Percentiles rank a stretch among this genome's conserved stretches.
phyloP scores from a whole-genome alignment of 2,329 filamentous ascomycete species.

The Biscogniauxia mediterranea region DNA sequence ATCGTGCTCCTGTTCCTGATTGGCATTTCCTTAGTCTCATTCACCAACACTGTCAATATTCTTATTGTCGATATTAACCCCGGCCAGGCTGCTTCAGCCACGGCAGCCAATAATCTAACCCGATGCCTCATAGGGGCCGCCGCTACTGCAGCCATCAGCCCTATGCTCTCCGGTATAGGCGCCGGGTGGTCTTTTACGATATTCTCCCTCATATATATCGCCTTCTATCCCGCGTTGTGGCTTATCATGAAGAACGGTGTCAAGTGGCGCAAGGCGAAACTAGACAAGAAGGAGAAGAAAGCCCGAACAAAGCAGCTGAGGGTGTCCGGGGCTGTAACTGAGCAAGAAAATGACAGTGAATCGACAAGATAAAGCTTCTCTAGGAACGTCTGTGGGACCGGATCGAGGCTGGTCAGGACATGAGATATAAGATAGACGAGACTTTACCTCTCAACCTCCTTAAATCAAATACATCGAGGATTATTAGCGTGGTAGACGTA shows the following conservation, averaged over 20 bases:
- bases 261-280: slow-evolving; percentile 27
- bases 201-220: slow-evolving; percentile 31
- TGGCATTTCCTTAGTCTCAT: slow-evolving; percentile 37
- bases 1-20: slow-evolving; percentile 37
- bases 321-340: not conserved
- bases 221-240: slow-evolving; percentile 32
- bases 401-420: too few species aligned
- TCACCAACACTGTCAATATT: slow-evolving; percentile 42
- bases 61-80: slow-evolving; percentile 47
- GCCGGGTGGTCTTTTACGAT: slow-evolving; percentile 42
- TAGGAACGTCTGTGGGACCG: too few species aligned
- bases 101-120: slow-evolving; percentile 45
- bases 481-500: too few species aligned
- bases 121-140: slow-evolving; percentile 44
- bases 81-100: slow-evolving; percentile 40
- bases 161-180: slow-evolving; percentile 42
- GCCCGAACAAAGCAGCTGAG: slow-evolving; percentile 1
- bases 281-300: slow-evolving; percentile 8
- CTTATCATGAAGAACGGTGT: slow-evolving; percentile 31
- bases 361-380: too few species aligned
- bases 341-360: not conserved
- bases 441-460: too few species aligned
- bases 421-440: too few species aligned
- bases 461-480: too few species aligned
- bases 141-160: slow-evolving; percentile 41